These are phyloP conservation scores for Waltiozyma sp. DNA, from an alignment of 1,139 yeast species.

Conservation along the genomic window DNA sequence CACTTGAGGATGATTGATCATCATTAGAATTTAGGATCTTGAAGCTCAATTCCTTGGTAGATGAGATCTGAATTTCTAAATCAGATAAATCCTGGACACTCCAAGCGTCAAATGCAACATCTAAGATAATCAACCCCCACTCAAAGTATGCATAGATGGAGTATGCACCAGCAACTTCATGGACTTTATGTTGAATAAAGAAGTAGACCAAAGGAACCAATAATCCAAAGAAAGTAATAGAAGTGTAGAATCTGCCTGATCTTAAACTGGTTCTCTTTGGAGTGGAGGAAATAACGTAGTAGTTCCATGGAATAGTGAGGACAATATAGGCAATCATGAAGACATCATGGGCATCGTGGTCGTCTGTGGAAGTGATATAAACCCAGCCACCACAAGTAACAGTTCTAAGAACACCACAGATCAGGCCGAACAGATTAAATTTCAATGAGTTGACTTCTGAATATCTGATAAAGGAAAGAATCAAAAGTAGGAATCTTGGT, in stretches of 20 bases:
- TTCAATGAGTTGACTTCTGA: conserved; percentile 14
- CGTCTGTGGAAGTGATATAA: conserved; percentile 91
- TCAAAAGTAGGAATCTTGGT: conserved; percentile 70
- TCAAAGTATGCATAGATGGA: conserved; percentile 90
- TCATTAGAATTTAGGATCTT: conserved; percentile 15
- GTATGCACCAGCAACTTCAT: conserved; percentile 84
- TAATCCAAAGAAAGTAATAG: conserved; percentile 52
- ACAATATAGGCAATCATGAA: conserved; percentile 88
- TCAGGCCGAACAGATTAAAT: conserved; percentile 26
- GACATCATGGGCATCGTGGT: conserved; percentile 91
- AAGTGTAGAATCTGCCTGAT: conserved; percentile 42
- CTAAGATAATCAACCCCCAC: conserved; percentile 80
- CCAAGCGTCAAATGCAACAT: conserved; percentile 77
- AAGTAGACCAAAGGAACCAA: conserved; percentile 77
- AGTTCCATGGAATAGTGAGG: conserved; percentile 86
- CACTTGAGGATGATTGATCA: not conserved
- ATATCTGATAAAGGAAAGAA: conserved; percentile 27
- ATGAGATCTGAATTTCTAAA: conserved; percentile 30
- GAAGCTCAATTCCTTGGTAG: conserved; percentile 13
- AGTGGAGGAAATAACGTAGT: conserved; percentile 47
- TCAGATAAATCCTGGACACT: conserved; percentile 57
- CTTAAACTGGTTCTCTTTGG: conserved; percentile 38
- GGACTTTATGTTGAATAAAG: conserved; percentile 89
- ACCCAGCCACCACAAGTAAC: conserved; percentile 99
- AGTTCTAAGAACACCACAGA: conserved; percentile 69